Evolutionary conservation across 2,329 filamentous ascomycete species (phyloP).

Genomic region (Chalaropsis thielavioides): DNA sequence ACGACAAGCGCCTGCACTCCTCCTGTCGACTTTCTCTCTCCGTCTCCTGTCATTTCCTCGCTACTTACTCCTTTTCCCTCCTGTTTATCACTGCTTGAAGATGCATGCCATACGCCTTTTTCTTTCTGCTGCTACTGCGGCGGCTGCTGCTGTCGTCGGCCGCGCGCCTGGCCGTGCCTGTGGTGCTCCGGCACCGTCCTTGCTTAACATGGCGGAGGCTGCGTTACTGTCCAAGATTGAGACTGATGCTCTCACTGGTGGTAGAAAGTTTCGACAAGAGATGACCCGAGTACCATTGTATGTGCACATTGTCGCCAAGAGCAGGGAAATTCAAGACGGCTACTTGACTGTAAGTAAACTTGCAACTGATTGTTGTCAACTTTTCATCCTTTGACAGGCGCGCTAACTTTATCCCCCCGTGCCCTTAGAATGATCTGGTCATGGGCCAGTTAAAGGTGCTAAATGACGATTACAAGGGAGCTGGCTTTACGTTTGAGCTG

Average conservation of each 20-base stretch:
- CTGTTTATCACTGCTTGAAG: slow-evolving; percentile 2
- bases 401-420: neutral
- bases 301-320: slow-evolving; percentile 27
- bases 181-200: slow-evolving; percentile 19
- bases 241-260: slow-evolving; percentile 18
- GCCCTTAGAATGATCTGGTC: slow-evolving; percentile 25
- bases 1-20: neutral
- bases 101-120: slow-evolving; percentile 13
- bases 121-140: slow-evolving; percentile 12
- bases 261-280: slow-evolving; percentile 17
- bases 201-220: slow-evolving; percentile 19
- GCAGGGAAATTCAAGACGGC: slow-evolving; percentile 22
- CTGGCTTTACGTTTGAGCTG: slow-evolving; percentile 33
- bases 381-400: neutral
- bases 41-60: neutral
- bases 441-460: slow-evolving; percentile 31
- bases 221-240: slow-evolving; percentile 19
- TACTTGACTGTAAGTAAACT: slow-evolving; percentile 25
- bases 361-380: neutral
- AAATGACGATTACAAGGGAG: slow-evolving; percentile 31
- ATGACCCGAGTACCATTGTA: slow-evolving; percentile 25
- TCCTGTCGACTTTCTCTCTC: neutral
- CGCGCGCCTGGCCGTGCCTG: slow-evolving; percentile 19
- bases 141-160: slow-evolving; percentile 8
- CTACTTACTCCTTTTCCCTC: neutral